Base-by-base conservation (phyloP, 2,329 filamentous ascomycete species). In the Calonectria fujianensis region DNA sequence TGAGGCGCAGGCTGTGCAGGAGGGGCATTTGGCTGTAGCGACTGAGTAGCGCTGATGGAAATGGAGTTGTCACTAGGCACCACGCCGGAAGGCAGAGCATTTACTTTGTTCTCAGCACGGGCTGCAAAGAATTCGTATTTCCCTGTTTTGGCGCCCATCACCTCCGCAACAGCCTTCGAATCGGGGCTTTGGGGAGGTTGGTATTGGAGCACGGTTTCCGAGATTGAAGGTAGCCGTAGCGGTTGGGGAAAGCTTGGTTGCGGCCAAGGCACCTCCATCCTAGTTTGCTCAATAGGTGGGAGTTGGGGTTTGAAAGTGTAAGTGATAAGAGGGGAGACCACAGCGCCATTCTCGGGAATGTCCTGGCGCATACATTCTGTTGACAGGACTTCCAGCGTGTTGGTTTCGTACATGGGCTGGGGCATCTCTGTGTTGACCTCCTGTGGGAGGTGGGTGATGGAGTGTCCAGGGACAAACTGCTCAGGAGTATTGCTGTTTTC, bases 91-190 rank as follows among this genome's bases (percentile, higher is more conserved):
- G 69, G 14, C 61, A 76, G 13, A 1, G 70, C 72, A 32, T 74
- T 73, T 6, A 59, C 67, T 52, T 82, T 84, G 68, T 87, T 88
- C 29, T 81, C 77, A 61, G 85, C 86, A 32, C 87, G 82, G 8
- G 87, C 86, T 4, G 79, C 79, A 66, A 87, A 88, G 66, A 79
- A 88, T 29, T 86, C 85, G 11, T 73, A 73, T 65, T 87, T 87
- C 1, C 85, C 86, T 4, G 82, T 84, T 66, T 80, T 83, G 31
- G 81, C 77, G 1, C 85, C 85, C 54, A 87, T 78, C 9, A 77
- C 65, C 50, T 84, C 81, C 20, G 82, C 83, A 29, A 73, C n/a
- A 16, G 65, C 65, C 16, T 67, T 51, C 9, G 57, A 24, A 31
- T 67, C 41, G 3, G 66, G 41, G n/a, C 45, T 64, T 18, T 57